Evolutionary conservation across 495 filamentous ascomycete species (phyloP).

Genomic region (Glarea lozoyensis): DNA sequence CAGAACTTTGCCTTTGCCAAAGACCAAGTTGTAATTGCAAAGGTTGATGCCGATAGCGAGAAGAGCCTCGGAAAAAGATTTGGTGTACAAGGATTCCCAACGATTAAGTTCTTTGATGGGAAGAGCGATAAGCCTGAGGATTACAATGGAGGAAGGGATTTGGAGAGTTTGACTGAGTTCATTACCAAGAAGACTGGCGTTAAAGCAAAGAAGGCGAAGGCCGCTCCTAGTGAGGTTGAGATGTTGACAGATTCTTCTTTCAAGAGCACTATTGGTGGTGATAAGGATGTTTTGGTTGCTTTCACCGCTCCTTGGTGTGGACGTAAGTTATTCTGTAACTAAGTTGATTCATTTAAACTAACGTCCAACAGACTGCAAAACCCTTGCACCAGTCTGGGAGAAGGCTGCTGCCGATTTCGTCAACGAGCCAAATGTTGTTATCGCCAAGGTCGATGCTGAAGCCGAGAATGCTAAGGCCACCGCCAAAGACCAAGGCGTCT

Average conservation of each 20-base stretch:
- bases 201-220: constrained; percentile 62
- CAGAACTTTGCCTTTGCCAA: constrained; percentile 58
- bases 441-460: constrained; percentile 94
- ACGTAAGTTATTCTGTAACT: constrained; percentile 66
- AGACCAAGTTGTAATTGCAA: constrained; percentile 82
- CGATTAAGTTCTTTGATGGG: constrained; percentile 96
- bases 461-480: constrained; percentile 71
- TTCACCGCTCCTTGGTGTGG: constrained; percentile 98
- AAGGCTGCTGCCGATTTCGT: constrained; percentile 73
- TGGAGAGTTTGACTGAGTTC: constrained; percentile 76
- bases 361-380: constrained; percentile 98
- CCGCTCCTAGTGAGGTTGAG: constrained; percentile 61
- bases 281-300: constrained; percentile 88
- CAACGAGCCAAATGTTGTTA: constrained; percentile 64
- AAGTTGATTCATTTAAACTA: no score
- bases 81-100: constrained; percentile 90
- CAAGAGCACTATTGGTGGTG: constrained; percentile 65
- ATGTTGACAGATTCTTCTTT: constrained; percentile 76
- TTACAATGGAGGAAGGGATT: constrained; percentile 78
- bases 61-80: constrained; percentile 74
- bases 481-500: constrained; percentile 68
- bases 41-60: constrained; percentile 92
- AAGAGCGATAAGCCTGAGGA: constrained; percentile 83
- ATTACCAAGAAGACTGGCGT: constrained; percentile 83
- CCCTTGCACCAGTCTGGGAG: constrained; percentile 85